Base-by-base conservation (phyloP, 2,329 filamentous ascomycete genomes). In the Fusarium goolgardi region DNA sequence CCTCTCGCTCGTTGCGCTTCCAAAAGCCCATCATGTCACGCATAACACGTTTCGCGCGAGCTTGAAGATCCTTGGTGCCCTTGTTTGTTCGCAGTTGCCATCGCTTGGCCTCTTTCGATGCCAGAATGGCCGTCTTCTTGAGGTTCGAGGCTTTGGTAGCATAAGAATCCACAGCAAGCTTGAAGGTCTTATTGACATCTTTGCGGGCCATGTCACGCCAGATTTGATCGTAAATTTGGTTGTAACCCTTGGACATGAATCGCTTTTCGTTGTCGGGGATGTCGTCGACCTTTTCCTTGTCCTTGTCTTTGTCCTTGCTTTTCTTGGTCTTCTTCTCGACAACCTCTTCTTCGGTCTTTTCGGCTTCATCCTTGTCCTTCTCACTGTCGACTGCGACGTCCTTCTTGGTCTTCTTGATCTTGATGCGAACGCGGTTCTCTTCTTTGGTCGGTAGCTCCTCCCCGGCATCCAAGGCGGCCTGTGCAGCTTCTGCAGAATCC, bases 21-120 rank as follows among this genome's bases (percentile, higher is more conserved):
- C 96, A 99, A 86, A 98, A 99, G 59, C 92, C 90, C 87, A 97
- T 96, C 96, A 99, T 99, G 81, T 99, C 96, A 77, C 96, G 90
- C 96, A 99, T 99, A 62, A 95, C 95, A 71, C 96, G 91, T 85
- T 99, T 99, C 60, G 96, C 96, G 47, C 96, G 90, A 41, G 96
- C 96, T 78, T 98, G 96, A 6, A 97, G 92, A 79, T 99, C 96
- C 79, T 99, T 99, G 78, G 92, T 96, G 76, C 94, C 96, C 85
- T 99, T 98, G 84, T 99, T 99, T 55, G 96, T 99, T 41, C 94
- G 91, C 63, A 96, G 88, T 79, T 99, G 96, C 96, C 96, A 99
- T 75, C 96, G 87, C 76, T 96, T 94, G 55, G 96, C 95, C 81
- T 99, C 96, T 78, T 99, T 99, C 64, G 95, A 96, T 10, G 96